These are phyloP conservation scores for Alternaria incomplexa DNA, from an alignment of 2,329 filamentous ascomycete genomes.

Conservation along the genomic window DNA sequence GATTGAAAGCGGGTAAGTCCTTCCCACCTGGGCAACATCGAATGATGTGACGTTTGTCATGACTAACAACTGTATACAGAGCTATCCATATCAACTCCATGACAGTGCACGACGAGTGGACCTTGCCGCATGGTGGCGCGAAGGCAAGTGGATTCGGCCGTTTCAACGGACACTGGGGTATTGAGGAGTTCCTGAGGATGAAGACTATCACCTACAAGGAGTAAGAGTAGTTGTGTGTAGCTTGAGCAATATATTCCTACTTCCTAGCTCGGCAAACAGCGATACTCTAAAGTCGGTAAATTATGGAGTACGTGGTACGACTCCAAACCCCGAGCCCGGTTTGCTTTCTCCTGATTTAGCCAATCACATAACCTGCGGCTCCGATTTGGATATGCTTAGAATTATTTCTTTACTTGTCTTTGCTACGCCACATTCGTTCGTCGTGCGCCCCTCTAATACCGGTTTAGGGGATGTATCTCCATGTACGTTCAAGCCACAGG, in stretches of 20 bases:
- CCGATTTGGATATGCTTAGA: not conserved
- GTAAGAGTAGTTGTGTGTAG: conserved; percentile 7
- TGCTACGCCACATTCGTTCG: not conserved
- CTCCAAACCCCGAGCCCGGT: not conserved
- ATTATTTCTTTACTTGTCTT: not conserved
- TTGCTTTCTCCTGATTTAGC: not conserved
- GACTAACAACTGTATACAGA: conserved; percentile 18
- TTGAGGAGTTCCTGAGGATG: conserved; percentile 55
- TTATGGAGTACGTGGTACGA: not conserved
- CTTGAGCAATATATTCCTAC: too few species aligned
- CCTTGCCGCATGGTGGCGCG: conserved; percentile 57
- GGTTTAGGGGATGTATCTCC: not conserved
- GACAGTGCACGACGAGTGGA: conserved; percentile 58
- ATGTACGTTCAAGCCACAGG: not conserved
- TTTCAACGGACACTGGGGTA: conserved; percentile 54
- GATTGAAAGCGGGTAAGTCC: conserved; percentile 62
- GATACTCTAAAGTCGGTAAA: not conserved
- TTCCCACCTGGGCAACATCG: not conserved
- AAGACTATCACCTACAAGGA: conserved; percentile 52
- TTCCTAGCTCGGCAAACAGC: too few species aligned
- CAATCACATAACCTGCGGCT: not conserved
- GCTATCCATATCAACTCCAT: conserved; percentile 60
- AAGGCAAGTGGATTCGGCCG: conserved; percentile 58
- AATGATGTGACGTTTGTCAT: not conserved
- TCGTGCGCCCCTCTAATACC: not conserved